Conservation (phyloP, 345 rosid species). For the Clausena lansium region DNA sequence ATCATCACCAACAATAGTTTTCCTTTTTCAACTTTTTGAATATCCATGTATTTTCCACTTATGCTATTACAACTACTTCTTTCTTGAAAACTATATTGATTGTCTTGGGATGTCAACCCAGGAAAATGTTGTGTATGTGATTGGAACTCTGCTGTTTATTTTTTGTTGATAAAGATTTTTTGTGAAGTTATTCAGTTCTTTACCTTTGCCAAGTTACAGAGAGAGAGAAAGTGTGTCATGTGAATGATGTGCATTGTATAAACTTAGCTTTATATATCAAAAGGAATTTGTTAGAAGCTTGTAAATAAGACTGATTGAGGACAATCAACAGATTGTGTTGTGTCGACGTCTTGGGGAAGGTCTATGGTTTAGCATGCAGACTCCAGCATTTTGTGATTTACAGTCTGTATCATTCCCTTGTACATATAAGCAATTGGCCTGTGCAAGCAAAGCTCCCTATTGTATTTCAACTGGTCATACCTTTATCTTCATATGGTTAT, state of each 20-base stretch:
- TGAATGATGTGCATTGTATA: neutral
- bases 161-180: neutral
- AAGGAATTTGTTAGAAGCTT: neutral
- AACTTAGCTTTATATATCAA: neutral
- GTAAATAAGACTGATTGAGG: neutral
- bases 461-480: neutral
- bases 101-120: neutral
- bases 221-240: neutral
- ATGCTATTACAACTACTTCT: neutral
- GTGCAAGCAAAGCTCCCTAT: neutral
- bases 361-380: neutral
- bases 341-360: neutral
- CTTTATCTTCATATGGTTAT: neutral
- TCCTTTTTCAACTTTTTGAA: neutral
- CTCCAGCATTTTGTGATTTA: neutral
- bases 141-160: neutral
- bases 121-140: neutral
- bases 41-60: neutral
- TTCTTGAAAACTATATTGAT: neutral
- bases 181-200: neutral
- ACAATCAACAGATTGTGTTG: neutral
- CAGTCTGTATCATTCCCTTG: neutral
- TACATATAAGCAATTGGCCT: neutral
- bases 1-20: neutral
- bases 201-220: neutral